Conservation (phyloP, 345 rosid genomes). For the Cardamine occulta region DNA sequence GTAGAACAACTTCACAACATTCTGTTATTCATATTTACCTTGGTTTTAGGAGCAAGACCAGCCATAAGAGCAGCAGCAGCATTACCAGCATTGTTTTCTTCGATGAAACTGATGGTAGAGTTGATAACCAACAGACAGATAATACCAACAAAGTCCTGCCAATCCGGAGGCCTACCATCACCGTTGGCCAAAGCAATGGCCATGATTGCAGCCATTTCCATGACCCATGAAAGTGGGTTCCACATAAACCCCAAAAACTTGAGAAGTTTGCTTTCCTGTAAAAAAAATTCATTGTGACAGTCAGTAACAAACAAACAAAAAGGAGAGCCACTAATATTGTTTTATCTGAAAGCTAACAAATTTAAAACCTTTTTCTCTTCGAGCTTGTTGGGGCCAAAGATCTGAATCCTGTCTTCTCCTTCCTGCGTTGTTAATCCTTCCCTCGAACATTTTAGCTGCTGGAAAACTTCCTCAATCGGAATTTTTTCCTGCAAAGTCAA, state of each 20-base stretch:
- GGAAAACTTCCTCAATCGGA: slow-evolving; percentile 91
- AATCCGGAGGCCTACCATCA: slow-evolving; percentile 71
- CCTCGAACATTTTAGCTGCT: slow-evolving; percentile 78
- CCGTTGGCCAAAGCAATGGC: slow-evolving; percentile 91
- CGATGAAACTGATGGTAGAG: slow-evolving; percentile 90
- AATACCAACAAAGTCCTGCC: slow-evolving; percentile 96
- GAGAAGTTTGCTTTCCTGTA: slow-evolving; percentile 73
- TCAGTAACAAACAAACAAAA: slow-evolving; percentile 17
- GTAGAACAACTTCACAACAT: not conserved
- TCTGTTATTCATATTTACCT: slow-evolving; percentile 47
- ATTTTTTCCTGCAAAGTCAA: slow-evolving; percentile 62
- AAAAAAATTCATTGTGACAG: not conserved
- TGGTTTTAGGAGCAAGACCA: slow-evolving; percentile 95
- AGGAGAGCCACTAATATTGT: not conserved
- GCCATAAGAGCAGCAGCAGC: slow-evolving; percentile 98
- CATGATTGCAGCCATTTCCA: slow-evolving; percentile 93
- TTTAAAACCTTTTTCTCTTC: slow-evolving; percentile 76
- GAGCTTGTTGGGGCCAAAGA: slow-evolving; percentile 94
- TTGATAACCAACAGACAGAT: slow-evolving; percentile 74
- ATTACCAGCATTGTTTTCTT: slow-evolving; percentile 92
- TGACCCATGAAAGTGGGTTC: slow-evolving; percentile 93
- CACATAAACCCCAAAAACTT: slow-evolving; percentile 95
- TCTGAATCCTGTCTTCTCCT: slow-evolving; percentile 72
- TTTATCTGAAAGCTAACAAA: not conserved
- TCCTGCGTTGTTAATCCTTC: slow-evolving; percentile 69